Evolutionary conservation across 1,139 yeast species (phyloP), one percentile per base, ranked within the genome.

Genomic region (Magnusiomyces magnusii): DNA sequence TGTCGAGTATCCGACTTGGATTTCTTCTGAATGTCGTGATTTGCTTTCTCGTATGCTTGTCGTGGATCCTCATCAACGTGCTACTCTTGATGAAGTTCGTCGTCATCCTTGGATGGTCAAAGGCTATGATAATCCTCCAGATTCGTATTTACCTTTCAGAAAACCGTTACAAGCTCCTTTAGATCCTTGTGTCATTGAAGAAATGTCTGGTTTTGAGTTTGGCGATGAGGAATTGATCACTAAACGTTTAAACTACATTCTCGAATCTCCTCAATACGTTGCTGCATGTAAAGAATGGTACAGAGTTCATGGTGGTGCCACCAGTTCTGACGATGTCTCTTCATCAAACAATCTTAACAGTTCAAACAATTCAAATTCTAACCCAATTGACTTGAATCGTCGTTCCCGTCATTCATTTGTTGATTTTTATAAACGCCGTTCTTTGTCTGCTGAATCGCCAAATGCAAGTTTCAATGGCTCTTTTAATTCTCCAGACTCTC

Each of bases 51-150:
- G 92, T 66, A 93, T 95, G 97, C 79, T 95, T 61, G 96, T 91
- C 47, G 97, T 93, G 5, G 90, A 90, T 68, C 96, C 97, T 3
- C 68, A 76, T 2, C 84, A 84, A 62, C 83, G 99, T 68, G 97
- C 97, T 0, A 74, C 87, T 0, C 77, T 95, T 62, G 78, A 80
- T 60, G 97, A 91, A 68, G 89, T 93, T 7, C 80, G 87, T 65
- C 79, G 81, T 61, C 99, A 93, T 67, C 97, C 97, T 1, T 93
- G 99, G 99, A 87, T 95, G 90, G 80, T 80, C 61, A 85, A 86
- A 70, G 97, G 97, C 21, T 91, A 83, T 69, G 97, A 91, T 61
- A 81, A 80, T 53, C 81, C 86, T 0, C 85, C 89, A 1, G 80
- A 85, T 5, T 84, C 85, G 55, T 86, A 85, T 69, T 73, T 93